These are phyloP conservation scores for Endothia cerciana DNA, from an alignment of 2,329 filamentous ascomycete species.

Conservation along the genomic window DNA sequence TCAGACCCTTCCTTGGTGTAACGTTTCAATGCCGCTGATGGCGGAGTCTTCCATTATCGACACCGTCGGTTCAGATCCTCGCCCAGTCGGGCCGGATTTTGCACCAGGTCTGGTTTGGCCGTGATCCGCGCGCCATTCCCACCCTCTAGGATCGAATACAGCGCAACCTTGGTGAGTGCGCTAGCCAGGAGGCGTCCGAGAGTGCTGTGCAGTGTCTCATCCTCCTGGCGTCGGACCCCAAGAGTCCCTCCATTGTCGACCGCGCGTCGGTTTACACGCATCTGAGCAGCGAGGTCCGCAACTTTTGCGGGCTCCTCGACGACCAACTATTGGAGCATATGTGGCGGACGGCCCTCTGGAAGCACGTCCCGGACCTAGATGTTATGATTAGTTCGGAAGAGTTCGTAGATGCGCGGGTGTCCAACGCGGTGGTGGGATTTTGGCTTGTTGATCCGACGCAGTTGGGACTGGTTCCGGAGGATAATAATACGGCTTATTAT, in stretches of 20 bases:
- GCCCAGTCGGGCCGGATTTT: neutral
- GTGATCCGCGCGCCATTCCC: neutral
- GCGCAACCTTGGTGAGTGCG: neutral
- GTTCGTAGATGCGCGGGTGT: neutral
- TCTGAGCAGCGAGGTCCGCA: neutral
- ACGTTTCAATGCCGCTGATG: neutral
- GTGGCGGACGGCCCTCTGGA: neutral
- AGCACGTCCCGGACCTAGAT: neutral
- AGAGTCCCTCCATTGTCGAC: neutral
- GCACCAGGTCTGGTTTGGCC: neutral
- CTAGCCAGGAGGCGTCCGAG: neutral
- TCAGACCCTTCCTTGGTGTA: neutral
- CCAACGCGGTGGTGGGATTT: neutral
- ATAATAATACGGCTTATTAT: too few species aligned
- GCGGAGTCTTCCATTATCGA: neutral
- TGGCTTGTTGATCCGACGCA: neutral
- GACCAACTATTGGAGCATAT: neutral
- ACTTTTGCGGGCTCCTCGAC: neutral
- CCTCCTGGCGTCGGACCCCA: too few species aligned
- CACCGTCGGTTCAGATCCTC: neutral
- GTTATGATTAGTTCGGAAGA: neutral
- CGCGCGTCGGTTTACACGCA: neutral
- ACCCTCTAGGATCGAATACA: neutral
- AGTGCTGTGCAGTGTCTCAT: too few species aligned
- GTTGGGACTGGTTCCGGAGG: neutral